Base-by-base conservation (phyloP, 2,329 filamentous ascomycete species). In the Geoglossum cookeanum region DNA sequence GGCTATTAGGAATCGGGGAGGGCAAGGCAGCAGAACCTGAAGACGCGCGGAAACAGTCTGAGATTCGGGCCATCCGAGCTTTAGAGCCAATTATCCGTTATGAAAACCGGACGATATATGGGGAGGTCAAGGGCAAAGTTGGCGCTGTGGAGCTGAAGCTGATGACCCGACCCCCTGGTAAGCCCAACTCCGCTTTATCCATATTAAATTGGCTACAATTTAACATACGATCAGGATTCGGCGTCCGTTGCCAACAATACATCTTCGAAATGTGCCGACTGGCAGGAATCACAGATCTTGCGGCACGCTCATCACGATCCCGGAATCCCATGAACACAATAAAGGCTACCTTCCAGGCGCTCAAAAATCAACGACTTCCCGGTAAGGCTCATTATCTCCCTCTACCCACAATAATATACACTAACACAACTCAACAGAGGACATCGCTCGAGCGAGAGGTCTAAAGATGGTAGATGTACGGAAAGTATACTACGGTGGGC, bases 281-380 rank as follows among this genome's bases (percentile, higher is more conserved):
- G 54, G 85, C 82, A 45, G 92, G 92, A 62, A 88, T 98, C 65
- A 77, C 84, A 61, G 92, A 98, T 69, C 79, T 98, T 37, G 79
- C 89, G 15, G 90, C 87, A 54, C 79, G 79, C 63, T 90, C 94
- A 61, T 83, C 84, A 42, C 84, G 91, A 51, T 87, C 87, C 61
- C 81, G 90, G 65, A 97, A 95, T 76, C 88, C 89, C 63, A 95
- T 97, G 89, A 98, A 98, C 75, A 87, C 90, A 17, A 85, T 95
- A 72, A 96, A 96, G 74, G 92, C 92, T 13, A 79, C 88, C 45
- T 87, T 86, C 71, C 70, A 91, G 69, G 91, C 90, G 4, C 75
- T 98, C 61, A 79, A 80, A 69, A 85, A 76, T 73, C 92, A 98
- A 74, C 80, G 80, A 60, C 77, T 45, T 51, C 57, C 57, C 30